Percentiles rank a stretch among this genome's conserved stretches.
These are phyloP conservation scores for Phytophthora pseudosyringae DNA, from an alignment of 352 stramenopile genomes.

Conservation along the genomic window DNA sequence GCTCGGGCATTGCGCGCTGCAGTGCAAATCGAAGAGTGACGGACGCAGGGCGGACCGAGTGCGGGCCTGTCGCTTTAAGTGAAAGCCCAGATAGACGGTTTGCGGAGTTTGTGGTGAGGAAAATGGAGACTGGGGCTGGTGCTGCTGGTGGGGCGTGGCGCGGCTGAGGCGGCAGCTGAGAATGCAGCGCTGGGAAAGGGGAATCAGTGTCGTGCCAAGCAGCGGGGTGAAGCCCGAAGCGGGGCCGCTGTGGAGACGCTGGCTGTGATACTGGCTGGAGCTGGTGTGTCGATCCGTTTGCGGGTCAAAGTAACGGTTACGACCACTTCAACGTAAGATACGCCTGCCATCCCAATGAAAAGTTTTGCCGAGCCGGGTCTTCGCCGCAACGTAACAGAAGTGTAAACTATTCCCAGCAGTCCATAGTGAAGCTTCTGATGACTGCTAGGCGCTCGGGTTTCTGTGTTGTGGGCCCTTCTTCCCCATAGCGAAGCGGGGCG, in stretches of 20 bases:
- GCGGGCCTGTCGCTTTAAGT: conserved; percentile 35
- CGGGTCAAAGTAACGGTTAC: conserved; percentile 21
- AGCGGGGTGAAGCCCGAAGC: neutral
- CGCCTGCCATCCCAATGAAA: conserved; percentile 8
- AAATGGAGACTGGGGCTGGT: conserved; percentile 11
- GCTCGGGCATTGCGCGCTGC: conserved; percentile 15
- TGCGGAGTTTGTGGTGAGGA: conserved; percentile 16
- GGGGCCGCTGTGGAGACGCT: conserved; percentile 4
- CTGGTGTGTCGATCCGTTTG: conserved; percentile 14
- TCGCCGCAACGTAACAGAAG: conserved; percentile 2
- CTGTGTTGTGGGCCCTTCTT: conserved; percentile 21
- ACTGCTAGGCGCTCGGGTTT: conserved; percentile 9
- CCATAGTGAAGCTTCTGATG: neutral
- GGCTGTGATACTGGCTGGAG: conserved; percentile 15
- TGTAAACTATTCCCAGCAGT: neutral
- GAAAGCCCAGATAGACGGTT: conserved; percentile 41
- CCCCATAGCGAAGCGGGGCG: neutral
- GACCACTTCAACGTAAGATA: conserved; percentile 33
- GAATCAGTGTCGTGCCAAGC: conserved; percentile 16
- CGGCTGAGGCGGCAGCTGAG: conserved; percentile 16
- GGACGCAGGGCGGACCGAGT: conserved; percentile 3
- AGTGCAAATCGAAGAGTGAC: conserved; percentile 48
- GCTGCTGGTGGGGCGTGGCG: conserved; percentile 9
- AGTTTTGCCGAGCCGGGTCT: conserved; percentile 9
- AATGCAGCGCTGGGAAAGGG: conserved; percentile 22